phyloP scores from a whole-genome alignment of 75 land plant species.

The Cryptomeria japonica region DNA sequence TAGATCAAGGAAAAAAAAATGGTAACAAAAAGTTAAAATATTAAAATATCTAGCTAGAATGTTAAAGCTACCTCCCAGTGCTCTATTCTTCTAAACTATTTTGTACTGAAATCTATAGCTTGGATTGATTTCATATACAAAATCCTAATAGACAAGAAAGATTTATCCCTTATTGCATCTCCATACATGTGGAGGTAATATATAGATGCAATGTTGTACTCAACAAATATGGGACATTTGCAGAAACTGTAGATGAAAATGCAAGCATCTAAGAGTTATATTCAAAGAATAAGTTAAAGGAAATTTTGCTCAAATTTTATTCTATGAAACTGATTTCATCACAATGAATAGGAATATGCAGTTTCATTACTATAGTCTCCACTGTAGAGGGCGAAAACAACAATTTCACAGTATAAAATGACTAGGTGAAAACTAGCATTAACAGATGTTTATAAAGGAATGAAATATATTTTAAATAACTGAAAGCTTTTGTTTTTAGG shows the following conservation, averaged over 20 bases:
- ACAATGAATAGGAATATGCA: neutral
- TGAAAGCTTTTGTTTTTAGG: neutral
- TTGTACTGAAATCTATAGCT: neutral
- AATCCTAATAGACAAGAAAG: neutral
- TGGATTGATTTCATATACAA: neutral
- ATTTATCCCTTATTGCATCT: neutral
- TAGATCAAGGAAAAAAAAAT: neutral
- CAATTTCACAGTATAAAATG: neutral
- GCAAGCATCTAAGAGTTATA: neutral
- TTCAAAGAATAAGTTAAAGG: neutral
- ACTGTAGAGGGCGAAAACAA: neutral
- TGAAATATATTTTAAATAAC: too few relatives aligned
- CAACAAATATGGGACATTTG: neutral
- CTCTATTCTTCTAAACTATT: neutral
- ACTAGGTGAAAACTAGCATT: too few relatives aligned
- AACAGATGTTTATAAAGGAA: neutral
- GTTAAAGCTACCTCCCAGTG: neutral
- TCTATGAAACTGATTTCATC: neutral
- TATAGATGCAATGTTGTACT: neutral
- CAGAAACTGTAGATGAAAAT: neutral
- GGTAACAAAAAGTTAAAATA: neutral
- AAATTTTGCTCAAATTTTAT: neutral
- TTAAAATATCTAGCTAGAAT: neutral
- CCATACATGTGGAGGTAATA: neutral
- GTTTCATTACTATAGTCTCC: neutral